Evolutionary conservation across 2,329 filamentous ascomycete species (phyloP), one percentile per base, ranked within the genome.

Genomic region (Sclerotinia trifoliorum): DNA sequence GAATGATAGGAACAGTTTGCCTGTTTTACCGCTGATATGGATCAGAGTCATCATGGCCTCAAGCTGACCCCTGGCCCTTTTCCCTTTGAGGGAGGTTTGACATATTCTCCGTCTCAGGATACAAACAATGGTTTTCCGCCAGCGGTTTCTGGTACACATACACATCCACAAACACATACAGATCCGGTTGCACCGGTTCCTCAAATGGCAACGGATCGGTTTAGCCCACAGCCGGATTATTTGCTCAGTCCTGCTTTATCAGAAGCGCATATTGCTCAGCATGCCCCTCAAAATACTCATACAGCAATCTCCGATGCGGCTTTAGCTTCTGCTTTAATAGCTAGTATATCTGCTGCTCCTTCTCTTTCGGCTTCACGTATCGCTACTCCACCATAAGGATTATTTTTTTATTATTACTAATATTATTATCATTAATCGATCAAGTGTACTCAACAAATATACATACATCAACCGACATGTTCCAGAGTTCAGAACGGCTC

Each of bases 361-460:
- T 32, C 49, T 55, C 17, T n/a, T 3, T 29, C 62, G 17, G n/a
- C 17, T 32, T 65, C 49, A 17, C 62, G 48, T 29, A 35, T 55
- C 26, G 48, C 62, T 29, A 65, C 62, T 44, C 62, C 62, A n/a
- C 62, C 62, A 32, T 55, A 29, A 26, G n/a, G 26, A 24, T 42
- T 42, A 42, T 42, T 15, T 39, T 39, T 4, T 35, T 5, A 35
- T 35, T 35, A 35, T 10, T 35, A 35, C 10, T 35, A 29, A 6
- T 35, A 64, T 55, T 26, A 55, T 1, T 44, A 21, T 42, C 19
- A 42, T 35, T 17, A 39, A 26, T 6, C n/a, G 29, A 13, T 10
- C n/a, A 54, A 15, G 42, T 55, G 62, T 54, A 65, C 51, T 42
- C n/a, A 24, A 55, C 62, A 19, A 52, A 55, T 32, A 62, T 29